Evolutionary conservation across 306 rosid genomes (phyloP).

Genomic region (Castanea mollissima): DNA sequence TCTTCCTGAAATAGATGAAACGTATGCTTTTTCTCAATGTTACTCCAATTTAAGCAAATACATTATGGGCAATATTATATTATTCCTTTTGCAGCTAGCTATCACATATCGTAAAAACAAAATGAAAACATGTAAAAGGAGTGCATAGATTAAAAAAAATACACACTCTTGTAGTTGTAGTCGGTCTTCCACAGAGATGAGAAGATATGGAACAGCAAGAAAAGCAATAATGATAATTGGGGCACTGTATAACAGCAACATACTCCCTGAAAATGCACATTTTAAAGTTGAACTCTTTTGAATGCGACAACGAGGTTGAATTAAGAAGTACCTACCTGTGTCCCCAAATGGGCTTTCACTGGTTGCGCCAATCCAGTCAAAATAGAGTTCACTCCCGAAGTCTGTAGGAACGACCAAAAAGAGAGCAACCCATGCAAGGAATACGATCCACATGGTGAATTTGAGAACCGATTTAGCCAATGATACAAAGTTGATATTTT

Average conservation of each 20-base stretch:
- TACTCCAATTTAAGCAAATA: background rate
- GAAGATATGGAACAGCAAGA: constrained; percentile 54
- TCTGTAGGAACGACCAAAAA: constrained; percentile 51
- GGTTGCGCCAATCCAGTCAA: constrained; percentile 28
- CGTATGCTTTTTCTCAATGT: background rate
- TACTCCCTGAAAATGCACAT: constrained; percentile 49
- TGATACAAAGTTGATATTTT: constrained; percentile 19
- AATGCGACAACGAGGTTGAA: background rate
- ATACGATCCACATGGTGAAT: constrained; percentile 44
- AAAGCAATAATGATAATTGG: constrained; percentile 66
- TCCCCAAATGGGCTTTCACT: constrained; percentile 45
- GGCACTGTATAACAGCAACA: constrained; percentile 46
- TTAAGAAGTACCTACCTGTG: constrained; percentile 38
- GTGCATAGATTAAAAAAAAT: background rate
- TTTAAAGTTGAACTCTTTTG: constrained; percentile 5
- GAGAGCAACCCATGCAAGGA: constrained; percentile 52
- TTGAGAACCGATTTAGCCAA: constrained; percentile 53
- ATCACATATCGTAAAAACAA: background rate
- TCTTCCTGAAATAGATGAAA: constrained; percentile 41
- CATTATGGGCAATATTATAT: background rate
- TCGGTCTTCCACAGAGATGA: constrained; percentile 56
- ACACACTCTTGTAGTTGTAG: constrained; percentile 41
- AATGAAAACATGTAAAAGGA: background rate
- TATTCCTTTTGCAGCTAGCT: background rate
- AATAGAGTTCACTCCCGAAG: background rate